Percentiles rank a stretch among this genome's conserved stretches.
These are phyloP conservation scores for Catenaria anguillulae DNA, from an alignment of 371 early-diverging fungal genomes.

Conservation along the genomic window DNA sequence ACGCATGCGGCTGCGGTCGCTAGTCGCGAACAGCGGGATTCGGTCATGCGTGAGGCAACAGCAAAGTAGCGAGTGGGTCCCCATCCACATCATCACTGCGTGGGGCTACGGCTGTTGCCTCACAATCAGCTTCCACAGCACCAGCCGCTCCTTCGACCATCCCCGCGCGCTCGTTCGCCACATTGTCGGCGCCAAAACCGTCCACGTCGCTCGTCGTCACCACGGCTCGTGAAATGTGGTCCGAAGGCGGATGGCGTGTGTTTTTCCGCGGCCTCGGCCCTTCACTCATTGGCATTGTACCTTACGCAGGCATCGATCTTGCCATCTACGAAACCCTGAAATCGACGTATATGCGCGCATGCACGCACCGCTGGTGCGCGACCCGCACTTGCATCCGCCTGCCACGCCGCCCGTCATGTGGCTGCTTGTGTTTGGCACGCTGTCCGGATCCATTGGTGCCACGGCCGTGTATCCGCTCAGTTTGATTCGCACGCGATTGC, in stretches of 20 bases:
- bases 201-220: conserved; percentile 17
- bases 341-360: conserved; percentile 41
- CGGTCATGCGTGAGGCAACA: too few relatives aligned
- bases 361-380: conserved; percentile 21
- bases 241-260: conserved; percentile 38
- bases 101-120: too few relatives aligned
- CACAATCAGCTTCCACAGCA: too few relatives aligned
- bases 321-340: conserved; percentile 63
- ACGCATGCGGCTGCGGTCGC: too few relatives aligned
- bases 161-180: background rate
- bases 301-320: conserved; percentile 66
- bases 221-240: conserved; percentile 43
- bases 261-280: conserved; percentile 61
- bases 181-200: background rate
- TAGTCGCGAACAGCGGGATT: too few relatives aligned
- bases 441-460: conserved; percentile 55
- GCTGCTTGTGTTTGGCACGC: conserved; percentile 55
- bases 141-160: too few relatives aligned
- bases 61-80: too few relatives aligned
- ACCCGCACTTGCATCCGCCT: conserved; percentile 10
- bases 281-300: conserved; percentile 57
- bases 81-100: too few relatives aligned
- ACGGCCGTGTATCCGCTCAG: conserved; percentile 62
- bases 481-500: conserved; percentile 62
- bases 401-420: conserved; percentile 35